A percentile compares a stretch with the other conserved stretches of the same genome.
Evolutionary conservation across 768 basidiomycete genomes (phyloP).

Genomic region (Leccinum obscurum): DNA sequence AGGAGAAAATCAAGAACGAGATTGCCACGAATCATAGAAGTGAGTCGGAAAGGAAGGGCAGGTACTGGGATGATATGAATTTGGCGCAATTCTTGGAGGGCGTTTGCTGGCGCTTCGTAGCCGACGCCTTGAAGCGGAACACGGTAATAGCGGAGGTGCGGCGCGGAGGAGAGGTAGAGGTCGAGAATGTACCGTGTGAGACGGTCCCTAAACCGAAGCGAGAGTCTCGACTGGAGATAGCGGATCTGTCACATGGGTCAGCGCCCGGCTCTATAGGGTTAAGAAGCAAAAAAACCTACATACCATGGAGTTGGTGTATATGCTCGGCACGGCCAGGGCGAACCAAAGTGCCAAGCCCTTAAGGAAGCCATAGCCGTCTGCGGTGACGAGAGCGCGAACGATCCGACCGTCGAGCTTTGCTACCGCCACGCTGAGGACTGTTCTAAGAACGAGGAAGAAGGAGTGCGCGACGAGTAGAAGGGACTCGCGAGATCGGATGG

Average conservation of each 20-base stretch:
- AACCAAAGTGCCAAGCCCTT: constrained; percentile 88
- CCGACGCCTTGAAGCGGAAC: constrained; percentile 70
- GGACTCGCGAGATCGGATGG: constrained; percentile 64
- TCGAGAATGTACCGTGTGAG: constrained; percentile 91
- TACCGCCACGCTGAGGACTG: constrained; percentile 84
- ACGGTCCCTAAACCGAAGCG: constrained; percentile 79
- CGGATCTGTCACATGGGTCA: neutral
- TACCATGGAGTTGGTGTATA: constrained; percentile 95
- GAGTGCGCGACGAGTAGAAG: constrained; percentile 79
- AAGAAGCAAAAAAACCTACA: constrained; percentile 9
- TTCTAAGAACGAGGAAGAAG: constrained; percentile 80
- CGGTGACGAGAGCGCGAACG: constrained; percentile 85
- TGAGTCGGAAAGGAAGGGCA: too few species aligned
- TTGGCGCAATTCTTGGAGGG: too few species aligned
- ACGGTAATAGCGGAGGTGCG: constrained; percentile 70
- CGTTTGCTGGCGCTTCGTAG: too few species aligned
- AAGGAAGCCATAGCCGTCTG: constrained; percentile 81
- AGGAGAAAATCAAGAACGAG: too few species aligned
- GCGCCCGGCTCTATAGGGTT: neutral
- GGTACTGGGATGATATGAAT: too few species aligned
- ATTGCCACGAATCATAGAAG: too few species aligned
- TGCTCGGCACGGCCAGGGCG: constrained; percentile 85
- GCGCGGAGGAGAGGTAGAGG: constrained; percentile 79
- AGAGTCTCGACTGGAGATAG: constrained; percentile 84
- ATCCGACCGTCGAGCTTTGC: constrained; percentile 88